Base-by-base conservation (phyloP, 2,329 filamentous ascomycete species). In the Colletotrichum sublineola region DNA sequence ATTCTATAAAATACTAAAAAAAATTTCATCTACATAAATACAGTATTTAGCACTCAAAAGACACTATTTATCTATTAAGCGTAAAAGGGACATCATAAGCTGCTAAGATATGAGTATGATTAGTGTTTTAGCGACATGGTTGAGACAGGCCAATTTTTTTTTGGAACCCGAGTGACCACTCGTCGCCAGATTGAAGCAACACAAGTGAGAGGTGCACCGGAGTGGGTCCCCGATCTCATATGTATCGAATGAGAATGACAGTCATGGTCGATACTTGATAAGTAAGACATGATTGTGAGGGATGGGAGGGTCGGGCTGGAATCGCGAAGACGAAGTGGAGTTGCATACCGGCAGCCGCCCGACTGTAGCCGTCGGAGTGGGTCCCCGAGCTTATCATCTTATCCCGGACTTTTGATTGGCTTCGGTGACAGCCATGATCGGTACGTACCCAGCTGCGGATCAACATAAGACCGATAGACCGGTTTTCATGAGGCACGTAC, bases 151-250 rank as follows among this genome's bases (percentile, higher is more conserved):
- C 24, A 24, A 24, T 24, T 24, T 24, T 24, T 24, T 24, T 24
- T 24, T 24, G 24, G 24, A 24, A 24, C 24, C 24, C 24, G 24
- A 24, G 24, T 24, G 24, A 24, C 53, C 69, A 66, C 53, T 44
- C 57, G 38, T 52, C 38, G 36, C 57, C 58, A 33, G 52, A 52
- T 57, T 38, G 58, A 53, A 52, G 38, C 50, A 46, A 5, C 29
- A 50, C 9, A 31, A 31, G 52, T 58, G 44, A 18, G 15, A 36
- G 9, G 14, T 20, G 31, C n/a, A 12, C 18, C 69, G 69, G 69
- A 52, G 66, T 72, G 69, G 69, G 69, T 72, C 66, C 60, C 69
- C 69, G 69, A 72, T 69, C 69, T 64, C 31, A 6, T 15, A 29
- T 14, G 24, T 24, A 55, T 33, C 69, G 55, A 72, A 69, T 72